phyloP scores from a whole-genome alignment of 1,284 basidiomycete species.

The Tilletiopsis washingtonensis region DNA sequence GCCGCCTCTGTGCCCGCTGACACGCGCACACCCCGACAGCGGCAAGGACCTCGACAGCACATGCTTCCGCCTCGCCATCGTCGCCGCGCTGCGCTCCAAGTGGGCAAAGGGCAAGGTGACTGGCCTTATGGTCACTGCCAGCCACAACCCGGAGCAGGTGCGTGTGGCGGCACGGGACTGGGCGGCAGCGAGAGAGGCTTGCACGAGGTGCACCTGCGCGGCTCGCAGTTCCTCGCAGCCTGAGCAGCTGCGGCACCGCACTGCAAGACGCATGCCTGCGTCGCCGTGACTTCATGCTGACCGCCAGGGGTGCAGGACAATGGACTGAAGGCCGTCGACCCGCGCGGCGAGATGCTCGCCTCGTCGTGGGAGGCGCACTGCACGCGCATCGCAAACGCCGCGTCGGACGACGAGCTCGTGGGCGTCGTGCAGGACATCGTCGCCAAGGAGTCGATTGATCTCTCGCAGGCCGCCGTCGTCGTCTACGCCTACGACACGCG shows the following conservation, averaged over 20 bases:
- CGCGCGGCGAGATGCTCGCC: conserved; percentile 98
- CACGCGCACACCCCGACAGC: too few relatives aligned
- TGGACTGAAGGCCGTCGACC: conserved; percentile 95
- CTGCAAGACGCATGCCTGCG: neutral
- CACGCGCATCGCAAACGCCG: conserved; percentile 79
- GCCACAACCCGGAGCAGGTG: conserved; percentile 92
- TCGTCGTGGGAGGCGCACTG: conserved; percentile 86
- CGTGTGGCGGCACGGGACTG: too few relatives aligned
- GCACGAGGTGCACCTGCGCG: neutral
- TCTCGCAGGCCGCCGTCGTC: conserved; percentile 68
- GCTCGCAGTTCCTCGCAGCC: neutral
- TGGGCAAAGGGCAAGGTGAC: conserved; percentile 80
- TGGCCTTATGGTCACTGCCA: conserved; percentile 98
- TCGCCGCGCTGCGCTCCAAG: conserved; percentile 85
- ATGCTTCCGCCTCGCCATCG: conserved; percentile 81
- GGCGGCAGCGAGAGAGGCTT: too few relatives aligned
- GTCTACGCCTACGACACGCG: conserved; percentile 90
- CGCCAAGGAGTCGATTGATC: conserved; percentile 64
- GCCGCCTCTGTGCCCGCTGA: conserved; percentile 12
- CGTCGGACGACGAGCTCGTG: conserved; percentile 65
- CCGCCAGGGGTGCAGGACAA: conserved; percentile 68
- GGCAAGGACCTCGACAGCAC: conserved; percentile 79
- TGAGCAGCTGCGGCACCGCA: neutral
- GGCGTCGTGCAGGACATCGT: conserved; percentile 62
- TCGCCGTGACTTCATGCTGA: neutral